These are phyloP conservation scores for Moricandia moricandioides DNA, from an alignment of 345 rosid genomes.

Conservation along the genomic window DNA sequence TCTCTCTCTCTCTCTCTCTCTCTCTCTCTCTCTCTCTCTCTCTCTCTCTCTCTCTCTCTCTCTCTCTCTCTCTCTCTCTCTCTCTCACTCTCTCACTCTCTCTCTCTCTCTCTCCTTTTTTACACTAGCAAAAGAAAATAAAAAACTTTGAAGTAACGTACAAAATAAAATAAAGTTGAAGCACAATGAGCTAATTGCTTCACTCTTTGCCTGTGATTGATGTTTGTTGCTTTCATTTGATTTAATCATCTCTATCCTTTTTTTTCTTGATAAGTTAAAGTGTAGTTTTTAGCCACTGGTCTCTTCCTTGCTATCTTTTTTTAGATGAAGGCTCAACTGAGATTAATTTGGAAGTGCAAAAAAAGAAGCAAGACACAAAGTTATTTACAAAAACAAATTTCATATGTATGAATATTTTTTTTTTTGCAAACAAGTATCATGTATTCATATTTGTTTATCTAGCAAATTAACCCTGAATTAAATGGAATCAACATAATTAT, in stretches of 20 bases:
- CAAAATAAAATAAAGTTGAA: neutral
- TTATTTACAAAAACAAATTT: neutral
- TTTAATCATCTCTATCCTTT: constrained; percentile 28
- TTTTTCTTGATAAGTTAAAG: constrained; percentile 16
- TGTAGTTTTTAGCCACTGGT: constrained; percentile 26
- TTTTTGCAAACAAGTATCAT: neutral
- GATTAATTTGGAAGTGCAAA: neutral
- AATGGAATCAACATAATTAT: neutral
- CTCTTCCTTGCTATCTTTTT: constrained; percentile 16
- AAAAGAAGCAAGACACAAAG: neutral
- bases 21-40: no score
- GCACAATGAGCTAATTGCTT: neutral
- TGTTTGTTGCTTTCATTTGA: constrained; percentile 35
- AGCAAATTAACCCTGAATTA: neutral
- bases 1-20: no score
- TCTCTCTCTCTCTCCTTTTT: constrained; percentile 19
- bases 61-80: no score
- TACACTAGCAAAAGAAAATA: neutral
- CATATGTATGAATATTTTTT: neutral
- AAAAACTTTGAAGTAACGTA: constrained; percentile 1
- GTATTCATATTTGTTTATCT: neutral
- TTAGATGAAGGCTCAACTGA: neutral
- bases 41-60: no score
- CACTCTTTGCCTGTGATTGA: constrained; percentile 40
- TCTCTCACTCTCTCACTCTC: no score